Base-by-base conservation (phyloP, 1,284 basidiomycete genomes). In the Leccinum fallax region DNA sequence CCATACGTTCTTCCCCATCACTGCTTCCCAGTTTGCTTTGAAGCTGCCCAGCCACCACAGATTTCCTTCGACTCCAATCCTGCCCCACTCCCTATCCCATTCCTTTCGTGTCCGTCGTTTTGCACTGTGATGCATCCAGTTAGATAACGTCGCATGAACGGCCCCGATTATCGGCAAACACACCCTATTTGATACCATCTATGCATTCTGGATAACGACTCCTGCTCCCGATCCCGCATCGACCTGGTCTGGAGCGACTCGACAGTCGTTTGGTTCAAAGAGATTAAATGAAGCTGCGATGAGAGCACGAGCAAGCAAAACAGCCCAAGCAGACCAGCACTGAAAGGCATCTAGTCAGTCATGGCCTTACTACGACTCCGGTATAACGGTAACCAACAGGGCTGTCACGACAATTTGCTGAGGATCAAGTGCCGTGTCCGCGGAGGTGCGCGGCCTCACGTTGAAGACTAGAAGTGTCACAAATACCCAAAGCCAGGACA, bases 1-100 rank as follows among this genome's bases (percentile, higher is more conserved):
- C 73, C 81, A 80, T 60, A 76, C 73, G 61, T 77, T 81, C 48
- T 70, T 71, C 6, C 93, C 93, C 90, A 95, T 94, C 28, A 89
- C 86, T 58, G 84, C 82, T 67, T 84, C 83, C 91, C 91, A 95
- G 65, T 89, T 92, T 46, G 74, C 76, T 21, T 80, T 71, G 49
- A 65, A 64, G 66, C 80, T 83, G 15, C 88, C 94, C 40, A 88
- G 76, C 91, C 92, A 95, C 93, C 93, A 97, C 4, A 94, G 75
- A 72, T 95, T 90, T 0, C 90, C 94, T 70, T 95, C 93, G 24
- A 75, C 83, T 6, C 82, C 81, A 2, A 89, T 80, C 28, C 78
- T 70, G 0, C 94, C 94, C 93, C 93, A 95, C 65, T 93, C 88
- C 6, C 74, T 69, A 67, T 94, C 86, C 89, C 92, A 95, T 34